Conservation (phyloP, 768 basidiomycete species). For the Sarcomyxa edulis region DNA sequence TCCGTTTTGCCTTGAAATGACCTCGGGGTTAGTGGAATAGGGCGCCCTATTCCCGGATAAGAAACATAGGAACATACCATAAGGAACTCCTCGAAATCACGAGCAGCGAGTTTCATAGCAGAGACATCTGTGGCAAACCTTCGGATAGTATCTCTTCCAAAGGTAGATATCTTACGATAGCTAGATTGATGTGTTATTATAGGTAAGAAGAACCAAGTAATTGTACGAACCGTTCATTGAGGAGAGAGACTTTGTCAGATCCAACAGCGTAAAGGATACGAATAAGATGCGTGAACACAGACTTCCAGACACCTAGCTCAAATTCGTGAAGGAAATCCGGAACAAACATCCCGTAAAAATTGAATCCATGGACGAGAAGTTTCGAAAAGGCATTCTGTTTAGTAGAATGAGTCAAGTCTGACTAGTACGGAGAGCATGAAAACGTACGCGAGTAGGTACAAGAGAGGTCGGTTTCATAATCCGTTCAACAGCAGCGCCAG, state of each 20-base stretch:
- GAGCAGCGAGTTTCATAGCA: no score
- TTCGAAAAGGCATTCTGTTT: constrained; percentile 5
- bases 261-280: constrained; percentile 16
- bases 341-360: constrained; percentile 16
- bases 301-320: constrained; percentile 27
- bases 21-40: no score
- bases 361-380: constrained; percentile 9
- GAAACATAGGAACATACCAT: no score
- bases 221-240: constrained; percentile 15
- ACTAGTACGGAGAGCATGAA: background rate
- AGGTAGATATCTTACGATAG: no score
- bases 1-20: no score
- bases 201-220: background rate
- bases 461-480: background rate
- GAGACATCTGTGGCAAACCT: no score
- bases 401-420: background rate
- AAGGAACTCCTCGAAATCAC: no score
- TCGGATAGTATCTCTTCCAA: no score
- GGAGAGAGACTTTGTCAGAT: constrained; percentile 5
- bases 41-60: no score
- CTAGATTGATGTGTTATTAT: no score
- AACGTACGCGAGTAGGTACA: constrained; percentile 1
- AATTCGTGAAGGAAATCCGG: constrained; percentile 27
- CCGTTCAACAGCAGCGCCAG: background rate
- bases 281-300: constrained; percentile 21